Conservation (phyloP, 2,329 filamentous ascomycete species). For the Daldinia sp. region DNA sequence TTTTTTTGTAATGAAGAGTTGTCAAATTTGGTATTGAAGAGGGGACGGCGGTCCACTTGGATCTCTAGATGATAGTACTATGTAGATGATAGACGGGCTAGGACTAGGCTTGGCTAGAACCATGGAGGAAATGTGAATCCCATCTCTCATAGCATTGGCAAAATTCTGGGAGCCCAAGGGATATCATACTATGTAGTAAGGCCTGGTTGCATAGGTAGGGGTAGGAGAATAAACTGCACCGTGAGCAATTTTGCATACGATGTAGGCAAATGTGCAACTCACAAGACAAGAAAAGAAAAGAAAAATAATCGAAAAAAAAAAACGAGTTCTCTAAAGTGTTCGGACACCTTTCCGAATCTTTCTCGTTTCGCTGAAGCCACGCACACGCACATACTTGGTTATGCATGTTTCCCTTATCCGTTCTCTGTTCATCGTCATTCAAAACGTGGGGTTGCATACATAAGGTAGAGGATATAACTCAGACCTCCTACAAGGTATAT, state of each 20-base stretch:
- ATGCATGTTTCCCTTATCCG: slow-evolving; percentile 36
- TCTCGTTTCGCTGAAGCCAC: slow-evolving; percentile 41
- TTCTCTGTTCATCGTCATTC: slow-evolving; percentile 38
- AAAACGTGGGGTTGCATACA: slow-evolving; percentile 42
- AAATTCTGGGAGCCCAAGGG: slow-evolving; percentile 12
- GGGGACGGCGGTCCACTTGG: slow-evolving; percentile 30
- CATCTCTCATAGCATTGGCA: slow-evolving; percentile 21
- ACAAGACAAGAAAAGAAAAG: background rate
- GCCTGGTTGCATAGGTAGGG: slow-evolving; percentile 20
- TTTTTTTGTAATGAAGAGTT: slow-evolving; percentile 35
- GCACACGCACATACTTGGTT: slow-evolving; percentile 32
- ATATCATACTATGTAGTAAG: background rate
- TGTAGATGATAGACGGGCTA: slow-evolving; percentile 6
- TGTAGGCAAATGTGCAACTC: background rate
- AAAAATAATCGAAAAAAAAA: background rate
- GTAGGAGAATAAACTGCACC: background rate
- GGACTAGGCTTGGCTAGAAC: slow-evolving; percentile 4
- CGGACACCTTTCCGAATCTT: slow-evolving; percentile 36
- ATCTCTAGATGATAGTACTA: slow-evolving; percentile 23
- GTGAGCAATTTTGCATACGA: slow-evolving; percentile 11
- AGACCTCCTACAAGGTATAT: slow-evolving; percentile 2
- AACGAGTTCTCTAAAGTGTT: slow-evolving; percentile 15
- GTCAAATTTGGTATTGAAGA: slow-evolving; percentile 34
- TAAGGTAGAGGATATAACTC: slow-evolving; percentile 6
- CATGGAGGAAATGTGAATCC: slow-evolving; percentile 36